Percentiles rank a stretch among this genome's conserved stretches.
These are phyloP conservation scores for Suillus subluteus DNA, from an alignment of 768 basidiomycete genomes.

Conservation along the genomic window DNA sequence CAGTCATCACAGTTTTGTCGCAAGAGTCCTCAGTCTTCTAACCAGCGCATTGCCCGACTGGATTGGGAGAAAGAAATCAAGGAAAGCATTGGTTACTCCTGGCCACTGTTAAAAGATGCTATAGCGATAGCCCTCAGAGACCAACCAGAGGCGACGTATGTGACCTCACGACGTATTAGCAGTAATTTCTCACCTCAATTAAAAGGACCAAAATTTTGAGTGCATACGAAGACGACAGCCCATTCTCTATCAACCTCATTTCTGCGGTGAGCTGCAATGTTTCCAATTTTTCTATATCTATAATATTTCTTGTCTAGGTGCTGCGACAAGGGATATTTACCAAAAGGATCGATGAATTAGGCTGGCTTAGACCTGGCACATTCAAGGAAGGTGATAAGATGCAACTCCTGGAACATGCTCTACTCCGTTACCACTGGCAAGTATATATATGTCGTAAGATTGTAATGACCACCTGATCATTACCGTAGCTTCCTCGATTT, in stretches of 20 bases:
- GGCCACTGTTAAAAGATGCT: slow-evolving; percentile 26
- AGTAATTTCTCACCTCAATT: not conserved
- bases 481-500: slow-evolving; percentile 56
- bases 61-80: slow-evolving; percentile 30
- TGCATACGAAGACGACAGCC: slow-evolving; percentile 54
- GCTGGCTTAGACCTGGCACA: slow-evolving; percentile 50
- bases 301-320: slow-evolving; percentile 39
- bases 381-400: slow-evolving; percentile 43
- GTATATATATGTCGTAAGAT: slow-evolving; percentile 9
- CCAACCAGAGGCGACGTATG: slow-evolving; percentile 29
- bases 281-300: not conserved
- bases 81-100: slow-evolving; percentile 29
- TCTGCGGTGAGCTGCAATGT: slow-evolving; percentile 49
- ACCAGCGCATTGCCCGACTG: slow-evolving; percentile 29
- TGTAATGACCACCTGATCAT: not conserved
- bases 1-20: slow-evolving; percentile 25
- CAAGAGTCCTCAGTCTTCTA: slow-evolving; percentile 1
- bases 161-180: not conserved
- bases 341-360: slow-evolving; percentile 52
- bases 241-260: slow-evolving; percentile 59
- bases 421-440: slow-evolving; percentile 64
- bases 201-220: slow-evolving; percentile 46
- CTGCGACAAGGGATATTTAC: slow-evolving; percentile 61
- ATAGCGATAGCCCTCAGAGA: slow-evolving; percentile 22
- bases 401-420: slow-evolving; percentile 47